Base-by-base conservation (phyloP, 306 rosid genomes). In the Inga laurina region DNA sequence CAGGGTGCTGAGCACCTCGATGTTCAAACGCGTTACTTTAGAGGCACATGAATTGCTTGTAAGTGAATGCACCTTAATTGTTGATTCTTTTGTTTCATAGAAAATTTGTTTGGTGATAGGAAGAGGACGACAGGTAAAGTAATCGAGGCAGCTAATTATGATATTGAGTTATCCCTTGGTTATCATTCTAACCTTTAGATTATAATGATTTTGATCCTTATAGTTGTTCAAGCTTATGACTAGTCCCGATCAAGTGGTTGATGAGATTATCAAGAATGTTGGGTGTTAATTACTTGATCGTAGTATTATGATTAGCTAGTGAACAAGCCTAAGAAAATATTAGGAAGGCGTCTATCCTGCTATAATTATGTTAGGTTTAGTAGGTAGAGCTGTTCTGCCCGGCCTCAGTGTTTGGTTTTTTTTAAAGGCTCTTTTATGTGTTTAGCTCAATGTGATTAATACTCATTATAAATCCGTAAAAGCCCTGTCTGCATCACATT, bases 301-400 rank as follows among this genome's bases (percentile, higher is more conserved):
- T 54, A n/a, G 21, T n/a, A 11, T 37, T 69, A 57, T 69, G 57
- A 70, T 69, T 2, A 9, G 66, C 32, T n/a, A 52, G 46, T 19
- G 37, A 74, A 54, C 14, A 18, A 19, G 48, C 21, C 43, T 32
- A 21, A 44, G 54, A 16, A 44, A 44, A 43, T 22, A 13, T 8
- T 41, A 48, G 75, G 52, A 71, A 11, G 54, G 27, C 11, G 16
- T 48, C 37, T 5, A 43, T 71, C 34, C 34, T 69, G 56, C 77
- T 16, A 5, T 39, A 15, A 16, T 61, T 37, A 45, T 81, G 84
- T 72, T 72, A 59, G 83, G 78, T 72, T 41, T 21, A 37, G 49
- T 72, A 19, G 83, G 46, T 57, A 13, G 35, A 70, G 77, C 27
- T 70, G 77, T 70, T 73, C 15, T 73, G 13, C 59, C 61, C 48